A percentile compares a stretch with the other conserved stretches of the same genome.
These are phyloP conservation scores for Cystobasidium ongulense DNA, from an alignment of 768 basidiomycete species.

Conservation along the genomic window DNA sequence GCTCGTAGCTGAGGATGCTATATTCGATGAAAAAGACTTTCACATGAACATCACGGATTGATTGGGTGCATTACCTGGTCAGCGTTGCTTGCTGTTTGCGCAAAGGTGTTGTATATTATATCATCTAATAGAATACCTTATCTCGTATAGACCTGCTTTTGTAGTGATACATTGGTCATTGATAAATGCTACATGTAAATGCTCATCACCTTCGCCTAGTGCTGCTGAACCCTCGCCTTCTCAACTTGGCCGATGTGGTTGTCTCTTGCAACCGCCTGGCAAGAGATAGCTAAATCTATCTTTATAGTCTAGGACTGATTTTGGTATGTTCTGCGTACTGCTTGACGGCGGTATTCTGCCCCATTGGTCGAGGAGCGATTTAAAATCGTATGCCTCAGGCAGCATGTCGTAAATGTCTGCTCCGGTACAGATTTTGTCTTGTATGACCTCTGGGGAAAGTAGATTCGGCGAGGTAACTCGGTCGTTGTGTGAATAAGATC, in stretches of 20 bases:
- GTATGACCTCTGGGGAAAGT: constrained; percentile 53
- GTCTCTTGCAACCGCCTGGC: constrained; percentile 11
- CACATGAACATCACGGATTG: not conserved
- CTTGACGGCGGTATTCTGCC: constrained; percentile 33
- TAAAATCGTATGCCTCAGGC: constrained; percentile 51
- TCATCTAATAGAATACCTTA: too few species aligned
- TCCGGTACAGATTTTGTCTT: constrained; percentile 55
- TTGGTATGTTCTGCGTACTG: not conserved
- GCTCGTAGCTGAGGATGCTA: not conserved
- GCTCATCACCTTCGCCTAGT: not conserved
- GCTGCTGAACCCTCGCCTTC: not conserved
- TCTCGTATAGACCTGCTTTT: not conserved
- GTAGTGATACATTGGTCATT: not conserved
- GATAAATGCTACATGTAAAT: not conserved
- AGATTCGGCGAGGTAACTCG: constrained; percentile 51
- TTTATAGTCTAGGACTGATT: not conserved
- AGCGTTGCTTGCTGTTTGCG: too few species aligned
- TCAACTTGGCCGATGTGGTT: not conserved
- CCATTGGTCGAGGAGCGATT: constrained; percentile 45
- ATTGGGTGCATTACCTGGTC: too few species aligned
- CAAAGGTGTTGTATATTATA: too few species aligned
- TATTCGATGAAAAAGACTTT: not conserved
- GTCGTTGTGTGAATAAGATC: constrained; percentile 57
- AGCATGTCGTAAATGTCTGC: constrained; percentile 61
- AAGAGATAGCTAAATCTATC: constrained; percentile 14